phyloP scores from a whole-genome alignment of 1,284 basidiomycete genomes.

The Moesziomyces sp. region DNA sequence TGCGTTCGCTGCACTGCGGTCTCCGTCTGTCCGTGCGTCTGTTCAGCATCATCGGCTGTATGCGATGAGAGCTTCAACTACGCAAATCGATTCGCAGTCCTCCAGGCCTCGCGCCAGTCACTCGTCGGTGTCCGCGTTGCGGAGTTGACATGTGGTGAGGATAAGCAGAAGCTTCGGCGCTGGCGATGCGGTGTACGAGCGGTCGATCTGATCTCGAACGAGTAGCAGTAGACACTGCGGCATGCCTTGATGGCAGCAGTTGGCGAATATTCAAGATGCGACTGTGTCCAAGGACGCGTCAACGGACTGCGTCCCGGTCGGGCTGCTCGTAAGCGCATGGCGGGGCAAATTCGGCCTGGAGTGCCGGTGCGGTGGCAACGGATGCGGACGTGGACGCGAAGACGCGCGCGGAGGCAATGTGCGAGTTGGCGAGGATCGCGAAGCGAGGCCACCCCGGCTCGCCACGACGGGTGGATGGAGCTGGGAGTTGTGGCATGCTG shows the following conservation, averaged over 20 bases:
- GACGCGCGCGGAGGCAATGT: neutral
- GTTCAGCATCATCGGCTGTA: neutral
- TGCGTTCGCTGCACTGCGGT: neutral
- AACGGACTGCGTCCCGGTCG: neutral
- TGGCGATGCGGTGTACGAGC: neutral
- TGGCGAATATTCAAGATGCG: neutral
- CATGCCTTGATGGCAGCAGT: neutral
- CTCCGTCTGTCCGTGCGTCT: neutral
- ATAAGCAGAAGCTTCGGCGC: neutral
- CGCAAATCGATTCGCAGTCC: too few species aligned
- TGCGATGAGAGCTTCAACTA: too few species aligned
- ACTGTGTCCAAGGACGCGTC: neutral
- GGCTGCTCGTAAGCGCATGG: too few species aligned
- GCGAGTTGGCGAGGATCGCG: constrained; percentile 6
- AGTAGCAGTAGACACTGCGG: neutral
- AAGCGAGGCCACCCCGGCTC: constrained; percentile 12
- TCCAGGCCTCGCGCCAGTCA: too few species aligned
- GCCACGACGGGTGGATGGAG: constrained; percentile 1
- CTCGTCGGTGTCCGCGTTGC: too few species aligned
- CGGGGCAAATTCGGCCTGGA: neutral
- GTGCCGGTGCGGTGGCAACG: too few species aligned
- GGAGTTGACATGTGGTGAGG: too few species aligned
- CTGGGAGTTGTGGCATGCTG: constrained; percentile 30
- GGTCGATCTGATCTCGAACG: neutral
- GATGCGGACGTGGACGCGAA: neutral